Conservation (phyloP, 164 flowering plant species). For the Dillenia turbinata region DNA sequence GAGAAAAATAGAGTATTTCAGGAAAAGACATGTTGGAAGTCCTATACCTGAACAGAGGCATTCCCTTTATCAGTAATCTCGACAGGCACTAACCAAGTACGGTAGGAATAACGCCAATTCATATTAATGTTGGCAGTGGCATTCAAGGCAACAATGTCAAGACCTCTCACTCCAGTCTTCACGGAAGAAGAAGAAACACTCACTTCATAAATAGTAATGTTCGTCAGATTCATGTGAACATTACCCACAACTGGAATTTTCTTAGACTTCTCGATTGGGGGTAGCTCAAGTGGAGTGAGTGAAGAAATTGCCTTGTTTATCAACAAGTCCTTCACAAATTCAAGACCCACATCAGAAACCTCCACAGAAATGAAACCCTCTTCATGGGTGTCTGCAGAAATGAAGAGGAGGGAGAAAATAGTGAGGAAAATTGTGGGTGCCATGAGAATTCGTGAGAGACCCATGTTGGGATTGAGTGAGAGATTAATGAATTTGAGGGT, state of each 20-base stretch:
- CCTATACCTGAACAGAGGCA: conserved; percentile 65
- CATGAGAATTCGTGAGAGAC: conserved; percentile 11
- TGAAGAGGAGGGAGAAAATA: conserved; percentile 16
- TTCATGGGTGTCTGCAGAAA: conserved; percentile 26
- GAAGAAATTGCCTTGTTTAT: conserved; percentile 51
- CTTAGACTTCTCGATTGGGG: conserved; percentile 38
- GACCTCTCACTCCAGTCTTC: conserved; percentile 53
- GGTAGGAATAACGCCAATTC: conserved; percentile 74
- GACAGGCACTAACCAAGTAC: conserved; percentile 58
- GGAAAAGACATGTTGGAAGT: neutral
- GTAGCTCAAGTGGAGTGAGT: conserved; percentile 54
- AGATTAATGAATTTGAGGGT: neutral
- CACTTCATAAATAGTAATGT: conserved; percentile 45
- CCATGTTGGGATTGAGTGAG: neutral
- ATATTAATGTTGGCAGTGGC: conserved; percentile 63
- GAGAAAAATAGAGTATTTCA: too few species aligned
- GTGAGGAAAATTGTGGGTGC: conserved; percentile 15
- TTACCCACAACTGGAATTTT: conserved; percentile 68
- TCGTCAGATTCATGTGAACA: conserved; percentile 44
- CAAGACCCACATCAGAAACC: conserved; percentile 64
- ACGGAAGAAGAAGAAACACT: conserved; percentile 47
- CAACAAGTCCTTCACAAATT: conserved; percentile 63
- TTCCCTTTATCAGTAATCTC: conserved; percentile 58
- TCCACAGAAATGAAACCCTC: conserved; percentile 42
- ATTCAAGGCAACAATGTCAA: conserved; percentile 59